Base-by-base conservation (phyloP, 2,329 filamentous ascomycete genomes). In the Aspergillus nomiae region DNA sequence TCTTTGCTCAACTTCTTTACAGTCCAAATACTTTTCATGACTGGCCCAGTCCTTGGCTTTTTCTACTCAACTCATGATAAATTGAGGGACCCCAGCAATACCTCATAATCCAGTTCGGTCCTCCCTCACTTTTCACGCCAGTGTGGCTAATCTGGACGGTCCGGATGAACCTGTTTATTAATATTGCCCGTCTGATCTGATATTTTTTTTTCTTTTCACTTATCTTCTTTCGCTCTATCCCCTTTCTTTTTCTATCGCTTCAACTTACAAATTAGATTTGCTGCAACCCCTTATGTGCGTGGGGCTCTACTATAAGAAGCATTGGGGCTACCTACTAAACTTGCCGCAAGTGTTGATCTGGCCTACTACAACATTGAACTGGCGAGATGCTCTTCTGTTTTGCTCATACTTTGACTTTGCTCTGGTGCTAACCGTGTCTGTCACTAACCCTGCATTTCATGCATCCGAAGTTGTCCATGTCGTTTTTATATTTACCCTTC, bases 351-450 rank as follows among this genome's bases (percentile, higher is more conserved):
- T 38, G 51, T 55, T 38, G 50, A 11, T 55, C 61, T 63, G 36
- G 54, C 36, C 21, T 57, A 51, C 61, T 32, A 51, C 28, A 32
- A 21, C 28, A 32, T 51, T 11, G 28, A 56, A 60, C 45, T 26
- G 10, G 36, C 38, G 14, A 60, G 28, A 16, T 34, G 30, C 54
- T 54, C 36, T 63, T 32, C 48, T 30, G 32, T 51, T 34, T 61
- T 63, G 61, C 61, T 63, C 61, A 63, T 56, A 34, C 54, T 46
- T 46, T 51, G 54, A 57, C 46, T 60, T 63, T 60, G 61, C 54
- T 63, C 58, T 46, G 38, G 26, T 57, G 38, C 61, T 63, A 63
- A 63, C 53, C 30, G 50, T 36, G 32, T n/a, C 10, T 21, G 38
- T 16, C 7, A 57, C 59, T 61, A 61, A 61, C 54, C 21, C 43